Base-by-base conservation (phyloP, 2,329 filamentous ascomycete species). In the Eutypella sp. region DNA sequence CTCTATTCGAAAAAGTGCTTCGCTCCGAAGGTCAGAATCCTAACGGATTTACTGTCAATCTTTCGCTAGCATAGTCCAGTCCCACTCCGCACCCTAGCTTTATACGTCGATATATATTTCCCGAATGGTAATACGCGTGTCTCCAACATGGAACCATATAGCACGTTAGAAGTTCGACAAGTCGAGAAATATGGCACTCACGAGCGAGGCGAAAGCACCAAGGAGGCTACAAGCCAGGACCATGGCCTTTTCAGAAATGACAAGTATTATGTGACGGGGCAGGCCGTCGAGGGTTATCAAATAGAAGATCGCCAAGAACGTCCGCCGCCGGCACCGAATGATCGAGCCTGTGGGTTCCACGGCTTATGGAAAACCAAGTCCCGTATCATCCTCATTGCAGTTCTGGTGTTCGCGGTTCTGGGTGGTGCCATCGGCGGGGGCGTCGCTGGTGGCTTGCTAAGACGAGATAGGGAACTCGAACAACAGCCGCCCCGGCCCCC, bases 341-440 rank as follows among this genome's bases (percentile, higher is more conserved):
- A 13, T 13, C 7, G 8, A 29, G 7, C 13, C 13, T 29, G 7
- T 7, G 29, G 29, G 11, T n/a, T 33, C 16, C 5, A 4, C 13
- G 52, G 53, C 15, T 16, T 59, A 27, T 40, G 38, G 23, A 34
- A 49, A 23, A 46, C 55, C 16, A 40, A 36, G 4, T 59, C 55
- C 23, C 54, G 53, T 37, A 40, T 47, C 13, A 29, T 53, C 7
- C 25, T 55, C 2, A n/a, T n/a, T n/a, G 40, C 40, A 22, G 36
- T 51, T 11, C 40, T 37, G 15, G 23, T 51, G 18, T 16, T 55
- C 9, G 11, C 52, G n/a, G 16, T 55, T 27, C 39, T 48, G 10
- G 54, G 49, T n/a, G n/a, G n/a, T 11, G 54, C 51, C 18, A 40
- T 57, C 9, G 49, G 40, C 8, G 57, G 54, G 29, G 57, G 52